phyloP scores from a whole-genome alignment of 176 grass and related monocot species.

The Oryza meridionalis region DNA sequence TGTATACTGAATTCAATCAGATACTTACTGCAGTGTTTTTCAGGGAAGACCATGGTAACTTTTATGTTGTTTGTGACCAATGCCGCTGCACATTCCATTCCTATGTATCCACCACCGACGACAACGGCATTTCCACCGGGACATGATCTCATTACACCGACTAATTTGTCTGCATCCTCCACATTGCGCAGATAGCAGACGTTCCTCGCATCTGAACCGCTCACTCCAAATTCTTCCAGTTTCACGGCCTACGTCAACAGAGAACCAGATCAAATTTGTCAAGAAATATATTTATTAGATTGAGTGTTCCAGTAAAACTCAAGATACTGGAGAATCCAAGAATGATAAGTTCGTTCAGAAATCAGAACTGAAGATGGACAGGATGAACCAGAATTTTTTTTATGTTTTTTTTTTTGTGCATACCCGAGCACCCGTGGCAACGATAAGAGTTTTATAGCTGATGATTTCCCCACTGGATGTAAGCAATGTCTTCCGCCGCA shows the following conservation, averaged over 20 bases:
- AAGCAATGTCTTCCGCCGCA: slow-evolving; percentile 55
- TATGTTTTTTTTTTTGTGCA: background rate
- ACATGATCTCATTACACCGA: slow-evolving; percentile 64
- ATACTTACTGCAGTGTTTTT: slow-evolving; percentile 85
- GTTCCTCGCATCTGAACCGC: slow-evolving; percentile 66
- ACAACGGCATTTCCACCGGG: slow-evolving; percentile 64
- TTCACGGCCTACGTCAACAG: slow-evolving; percentile 60
- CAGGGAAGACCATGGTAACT: slow-evolving; percentile 82
- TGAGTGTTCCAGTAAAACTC: background rate
- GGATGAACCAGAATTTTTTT: background rate
- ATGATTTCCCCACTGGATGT: slow-evolving; percentile 65
- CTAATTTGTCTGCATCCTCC: slow-evolving; percentile 52
- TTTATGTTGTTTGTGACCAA: slow-evolving; percentile 74
- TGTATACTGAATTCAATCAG: background rate
- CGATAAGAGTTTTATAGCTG: slow-evolving; percentile 74
- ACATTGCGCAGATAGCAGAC: slow-evolving; percentile 60
- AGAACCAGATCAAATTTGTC: background rate
- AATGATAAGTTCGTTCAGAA: background rate
- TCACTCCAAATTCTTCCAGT: slow-evolving; percentile 66
- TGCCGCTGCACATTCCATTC: slow-evolving; percentile 92
- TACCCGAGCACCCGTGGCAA: slow-evolving; percentile 90
- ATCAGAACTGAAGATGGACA: background rate
- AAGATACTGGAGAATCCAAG: background rate
- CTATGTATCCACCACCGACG: slow-evolving; percentile 87
- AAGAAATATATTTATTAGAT: background rate